Evolutionary conservation across 148 eudicot species (phyloP).

Genomic region (Persicaria maculosa): DNA sequence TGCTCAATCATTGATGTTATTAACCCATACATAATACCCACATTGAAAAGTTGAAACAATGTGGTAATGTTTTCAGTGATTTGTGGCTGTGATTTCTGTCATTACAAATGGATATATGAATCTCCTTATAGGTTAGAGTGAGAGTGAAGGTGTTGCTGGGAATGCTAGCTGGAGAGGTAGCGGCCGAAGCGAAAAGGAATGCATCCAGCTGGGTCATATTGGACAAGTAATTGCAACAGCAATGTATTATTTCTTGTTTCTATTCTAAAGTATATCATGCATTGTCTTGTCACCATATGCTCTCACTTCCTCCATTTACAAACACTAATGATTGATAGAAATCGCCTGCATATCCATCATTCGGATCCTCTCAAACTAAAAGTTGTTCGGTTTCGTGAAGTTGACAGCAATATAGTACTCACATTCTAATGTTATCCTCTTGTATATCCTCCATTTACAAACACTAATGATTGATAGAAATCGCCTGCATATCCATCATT

Average conservation of each 20-base stretch:
- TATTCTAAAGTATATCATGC: constrained; percentile 10
- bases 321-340: neutral
- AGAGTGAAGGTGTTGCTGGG: constrained; percentile 73
- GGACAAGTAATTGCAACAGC: constrained; percentile 85
- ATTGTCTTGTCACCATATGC: neutral
- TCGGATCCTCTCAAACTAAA: neutral
- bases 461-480: neutral
- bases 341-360: neutral
- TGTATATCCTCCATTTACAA: too few species aligned
- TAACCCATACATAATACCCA: neutral
- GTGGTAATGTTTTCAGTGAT: neutral
- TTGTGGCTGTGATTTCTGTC: neutral
- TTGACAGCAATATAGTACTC: too few species aligned
- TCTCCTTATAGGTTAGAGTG: constrained; percentile 53
- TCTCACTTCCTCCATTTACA: neutral
- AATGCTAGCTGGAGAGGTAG: constrained; percentile 59
- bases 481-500: neutral
- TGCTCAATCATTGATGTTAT: neutral
- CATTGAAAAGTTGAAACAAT: neutral
- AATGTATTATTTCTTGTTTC: constrained; percentile 58
- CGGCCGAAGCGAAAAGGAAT: constrained; percentile 71
- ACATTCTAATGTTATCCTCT: too few species aligned
- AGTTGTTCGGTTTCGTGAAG: too few species aligned
- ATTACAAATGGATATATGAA: neutral
- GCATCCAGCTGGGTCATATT: constrained; percentile 87